Evolutionary conservation across 2,329 filamentous ascomycete species (phyloP).

Genomic region (Xylaria sp.): DNA sequence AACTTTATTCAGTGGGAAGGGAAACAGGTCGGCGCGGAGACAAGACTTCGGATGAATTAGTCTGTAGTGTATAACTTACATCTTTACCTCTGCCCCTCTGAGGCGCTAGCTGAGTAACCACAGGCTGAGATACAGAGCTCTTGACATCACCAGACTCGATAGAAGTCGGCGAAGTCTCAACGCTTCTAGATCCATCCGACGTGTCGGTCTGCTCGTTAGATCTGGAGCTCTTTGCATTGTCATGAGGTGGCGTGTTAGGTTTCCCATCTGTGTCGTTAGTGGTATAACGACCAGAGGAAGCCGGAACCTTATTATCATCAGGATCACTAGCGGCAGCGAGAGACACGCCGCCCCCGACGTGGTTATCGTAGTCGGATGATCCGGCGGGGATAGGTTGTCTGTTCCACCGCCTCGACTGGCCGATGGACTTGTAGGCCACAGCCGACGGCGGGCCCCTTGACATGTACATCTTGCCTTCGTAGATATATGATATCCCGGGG

Average conservation of each 20-base stretch:
- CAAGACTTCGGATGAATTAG: not conserved
- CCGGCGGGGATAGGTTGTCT: conserved; percentile 16
- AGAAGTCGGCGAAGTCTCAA: not conserved
- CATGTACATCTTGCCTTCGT: conserved; percentile 15
- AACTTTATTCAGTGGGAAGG: not conserved
- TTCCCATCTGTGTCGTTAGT: not conserved
- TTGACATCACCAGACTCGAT: not conserved
- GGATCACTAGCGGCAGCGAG: conserved; percentile 21
- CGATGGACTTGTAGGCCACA: not conserved
- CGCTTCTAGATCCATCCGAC: not conserved
- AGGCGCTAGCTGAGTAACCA: not conserved
- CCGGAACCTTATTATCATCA: not conserved
- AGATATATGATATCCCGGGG: not conserved
- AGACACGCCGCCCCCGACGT: conserved; percentile 29
- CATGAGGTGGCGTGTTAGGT: not conserved
- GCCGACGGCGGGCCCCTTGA: not conserved
- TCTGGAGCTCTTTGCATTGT: conserved; percentile 6
- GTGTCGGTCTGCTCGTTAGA: not conserved
- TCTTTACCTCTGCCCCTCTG: not conserved
- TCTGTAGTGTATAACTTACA: conserved; percentile 1
- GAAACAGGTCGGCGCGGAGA: not conserved
- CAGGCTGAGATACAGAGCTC: not conserved
- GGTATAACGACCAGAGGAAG: not conserved
- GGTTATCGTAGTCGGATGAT: conserved; percentile 27
- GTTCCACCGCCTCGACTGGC: conserved; percentile 21